Conservation (phyloP, 257 asterid genomes). For the Rhazya stricta region DNA sequence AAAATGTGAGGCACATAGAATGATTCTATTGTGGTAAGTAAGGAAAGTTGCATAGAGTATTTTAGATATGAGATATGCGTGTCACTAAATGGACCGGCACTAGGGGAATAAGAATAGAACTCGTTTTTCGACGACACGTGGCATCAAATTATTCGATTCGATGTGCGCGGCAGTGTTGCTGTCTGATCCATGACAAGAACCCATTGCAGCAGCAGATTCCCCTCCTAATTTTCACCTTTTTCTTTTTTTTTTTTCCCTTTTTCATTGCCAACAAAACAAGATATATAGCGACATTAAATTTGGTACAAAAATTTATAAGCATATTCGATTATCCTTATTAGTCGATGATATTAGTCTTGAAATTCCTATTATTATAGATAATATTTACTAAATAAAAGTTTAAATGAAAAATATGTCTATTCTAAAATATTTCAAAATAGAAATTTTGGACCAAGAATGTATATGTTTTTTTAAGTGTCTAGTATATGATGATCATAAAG, state of each 20-base stretch:
- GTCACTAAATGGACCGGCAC: constrained; percentile 25
- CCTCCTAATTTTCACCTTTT: constrained; percentile 1
- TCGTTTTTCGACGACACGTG: constrained; percentile 23
- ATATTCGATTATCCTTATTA: too few species aligned
- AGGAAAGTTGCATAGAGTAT: constrained; percentile 4
- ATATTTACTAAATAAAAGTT: too few species aligned
- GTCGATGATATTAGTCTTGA: too few species aligned
- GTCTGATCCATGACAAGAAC: constrained; percentile 14
- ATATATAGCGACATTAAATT: too few species aligned
- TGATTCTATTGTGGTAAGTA: constrained; percentile 21
- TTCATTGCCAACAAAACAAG: too few species aligned
- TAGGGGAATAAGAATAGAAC: constrained; percentile 19
- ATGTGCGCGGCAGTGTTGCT: constrained; percentile 20
- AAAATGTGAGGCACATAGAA: constrained; percentile 13
- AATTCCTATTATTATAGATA: too few species aligned
- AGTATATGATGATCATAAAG: too few species aligned
- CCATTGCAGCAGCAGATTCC: constrained; percentile 23
- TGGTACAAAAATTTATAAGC: too few species aligned
- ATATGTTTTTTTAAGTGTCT: too few species aligned
- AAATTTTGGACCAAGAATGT: too few species aligned
- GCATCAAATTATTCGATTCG: constrained; percentile 31
- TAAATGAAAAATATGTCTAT: too few species aligned
- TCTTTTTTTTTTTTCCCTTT: not conserved
- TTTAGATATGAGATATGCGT: constrained; percentile 20
- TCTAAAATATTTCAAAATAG: too few species aligned